Percentiles rank a stretch among this genome's conserved stretches.
Conservation (phyloP, 1,139 yeast genomes). For the Komagataea norvegica region DNA sequence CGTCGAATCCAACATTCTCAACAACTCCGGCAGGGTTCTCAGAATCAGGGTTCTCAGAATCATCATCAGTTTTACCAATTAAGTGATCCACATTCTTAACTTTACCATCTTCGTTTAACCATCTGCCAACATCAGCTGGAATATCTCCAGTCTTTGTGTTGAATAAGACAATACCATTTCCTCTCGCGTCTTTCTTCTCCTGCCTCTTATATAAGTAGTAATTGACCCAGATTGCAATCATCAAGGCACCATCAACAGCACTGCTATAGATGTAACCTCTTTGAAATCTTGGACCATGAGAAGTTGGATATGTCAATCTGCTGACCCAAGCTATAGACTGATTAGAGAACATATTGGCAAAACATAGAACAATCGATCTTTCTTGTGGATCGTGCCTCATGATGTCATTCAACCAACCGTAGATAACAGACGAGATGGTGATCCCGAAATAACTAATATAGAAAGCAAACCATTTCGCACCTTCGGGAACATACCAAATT, state of each 20-base stretch:
- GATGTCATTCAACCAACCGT: constrained; percentile 35
- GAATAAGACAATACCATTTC: constrained; percentile 42
- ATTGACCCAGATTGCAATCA: constrained; percentile 46
- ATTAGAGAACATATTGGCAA: constrained; percentile 30
- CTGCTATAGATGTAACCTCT: constrained; percentile 43
- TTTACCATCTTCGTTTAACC: no score
- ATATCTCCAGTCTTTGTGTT: constrained; percentile 3
- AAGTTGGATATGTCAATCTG: constrained; percentile 49
- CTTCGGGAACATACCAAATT: constrained; percentile 24
- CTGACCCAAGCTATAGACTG: constrained; percentile 35
- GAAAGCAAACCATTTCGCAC: constrained; percentile 35
- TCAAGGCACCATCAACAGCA: neutral
- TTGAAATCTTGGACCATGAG: constrained; percentile 33
- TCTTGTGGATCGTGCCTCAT: constrained; percentile 34
- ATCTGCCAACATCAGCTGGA: no score
- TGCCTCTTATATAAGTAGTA: constrained; percentile 53
- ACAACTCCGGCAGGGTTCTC: no score
- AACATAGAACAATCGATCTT: constrained; percentile 29
- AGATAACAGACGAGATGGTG: constrained; percentile 31
- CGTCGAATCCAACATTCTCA: no score
- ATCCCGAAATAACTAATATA: constrained; percentile 32
- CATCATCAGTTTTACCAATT: no score
- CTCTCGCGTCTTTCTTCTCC: constrained; percentile 46
- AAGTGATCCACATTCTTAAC: no score
- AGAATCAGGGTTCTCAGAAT: no score